Base-by-base conservation (phyloP, 2,329 filamentous ascomycete species). In the Colletotrichum godetiae region DNA sequence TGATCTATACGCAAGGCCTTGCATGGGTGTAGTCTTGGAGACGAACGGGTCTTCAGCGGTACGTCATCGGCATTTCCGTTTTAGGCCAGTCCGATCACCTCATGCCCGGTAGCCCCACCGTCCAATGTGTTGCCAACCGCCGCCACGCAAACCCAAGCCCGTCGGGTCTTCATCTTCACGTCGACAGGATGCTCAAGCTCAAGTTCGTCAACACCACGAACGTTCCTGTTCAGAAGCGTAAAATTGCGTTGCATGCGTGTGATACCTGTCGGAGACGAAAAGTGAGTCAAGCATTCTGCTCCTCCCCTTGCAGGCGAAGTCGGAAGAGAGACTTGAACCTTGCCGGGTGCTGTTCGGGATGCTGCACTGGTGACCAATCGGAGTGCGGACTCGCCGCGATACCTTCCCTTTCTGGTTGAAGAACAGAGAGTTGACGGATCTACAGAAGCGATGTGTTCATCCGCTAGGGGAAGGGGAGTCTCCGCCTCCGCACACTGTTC, bases 151-250 rank as follows among this genome's bases (percentile, higher is more conserved):
- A 37, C 31, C 22, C 61, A 56, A 42, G 24, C 46, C 37, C 24
- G 62, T 42, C 33, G 33, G 62, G 62, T 13, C 22, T 42, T 55
- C 27, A 49, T 24, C 55, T n/a, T 52, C 53, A 68, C 31, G 24
- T n/a, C 49, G 53, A 37, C 56, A 42, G 37, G 7, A 75, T 75
- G 74, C 60, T 76, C 29, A 76, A 70, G 59, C 63, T 76, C 24
- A 76, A 70, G 57, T 76, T 76, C 62, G 71, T 76, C 57, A 75
- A 76, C 57, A 74, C 69, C 0, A 76, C 75, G 10, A 72, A 71
- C 13, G 55, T 57, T 6, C 73, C 58, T 19, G 55, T 58, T 5
- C 52, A 53, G 4, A 70, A 71, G 56, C 70, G 75, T 29, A 76
- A 75, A 53, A 71, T 74, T 19, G 75, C 74, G 4, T 53, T 66